These are phyloP conservation scores for Cornus suecica DNA, from an alignment of 148 eudicot species.

Conservation along the genomic window DNA sequence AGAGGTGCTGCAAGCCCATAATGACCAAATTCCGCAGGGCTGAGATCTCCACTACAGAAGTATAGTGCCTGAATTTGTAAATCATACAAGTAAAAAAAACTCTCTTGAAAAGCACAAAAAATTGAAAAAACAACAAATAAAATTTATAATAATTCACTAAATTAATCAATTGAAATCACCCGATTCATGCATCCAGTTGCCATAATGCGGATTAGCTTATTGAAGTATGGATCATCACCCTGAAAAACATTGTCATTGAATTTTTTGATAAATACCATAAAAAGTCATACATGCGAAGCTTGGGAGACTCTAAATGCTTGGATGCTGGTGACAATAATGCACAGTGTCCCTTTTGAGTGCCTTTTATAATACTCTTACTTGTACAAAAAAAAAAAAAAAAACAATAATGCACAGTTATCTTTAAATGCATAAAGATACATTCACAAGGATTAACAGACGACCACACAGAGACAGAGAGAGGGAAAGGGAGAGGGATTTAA, in stretches of 20 bases:
- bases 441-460: not conserved
- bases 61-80: conserved; percentile 68
- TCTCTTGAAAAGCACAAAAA: not conserved
- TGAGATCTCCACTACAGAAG: conserved; percentile 96
- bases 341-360: too few relatives aligned
- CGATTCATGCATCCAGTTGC: conserved; percentile 99
- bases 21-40: conserved; percentile 83
- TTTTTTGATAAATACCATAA: not conserved
- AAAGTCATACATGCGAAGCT: too few relatives aligned
- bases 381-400: too few relatives aligned
- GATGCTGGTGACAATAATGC: not conserved
- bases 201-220: conserved; percentile 90
- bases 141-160: not conserved
- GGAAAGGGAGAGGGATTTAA: not conserved
- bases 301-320: not conserved
- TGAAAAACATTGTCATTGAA: conserved; percentile 23
- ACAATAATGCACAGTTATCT: too few relatives aligned
- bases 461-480: not conserved
- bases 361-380: too few relatives aligned
- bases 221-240: conserved; percentile 96
- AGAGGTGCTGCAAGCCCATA: conserved; percentile 92
- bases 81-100: not conserved
- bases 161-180: conserved; percentile 37
- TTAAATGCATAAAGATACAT: not conserved
- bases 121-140: conserved; percentile 10